Evolutionary conservation across 148 eudicot species (phyloP), one percentile per base, ranked within the genome.

Genomic region (Arbutus unedo): DNA sequence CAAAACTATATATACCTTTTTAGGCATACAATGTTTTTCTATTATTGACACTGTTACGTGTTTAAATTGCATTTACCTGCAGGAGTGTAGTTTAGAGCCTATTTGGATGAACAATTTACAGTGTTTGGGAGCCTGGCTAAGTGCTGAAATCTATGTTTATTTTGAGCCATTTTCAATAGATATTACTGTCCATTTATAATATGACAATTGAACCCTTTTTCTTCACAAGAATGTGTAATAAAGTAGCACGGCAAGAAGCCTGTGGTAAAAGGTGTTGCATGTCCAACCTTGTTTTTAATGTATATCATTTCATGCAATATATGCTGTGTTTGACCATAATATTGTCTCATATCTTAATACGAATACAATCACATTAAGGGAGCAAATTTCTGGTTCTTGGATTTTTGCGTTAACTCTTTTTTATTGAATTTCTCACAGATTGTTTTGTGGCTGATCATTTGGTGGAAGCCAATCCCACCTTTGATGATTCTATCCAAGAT

Each of bases 391-490:
- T 25, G 71, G 43, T 66, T 23, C 15, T 23, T 60, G 19, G 4
- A n/a, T 62, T 62, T 21, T 10, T 66, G 16, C 68, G 41, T 41
- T 25, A 64, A 83, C 82, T 3, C 56, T 80, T 78, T 56, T 74
- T 38, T 77, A 51, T 53, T 78, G 45, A 25, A 76, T 84, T 83
- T 54, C 75, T 86, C 75, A 23, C 94, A 96, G 98, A 88, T 92
- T 77, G 83, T 83, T 62, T 54, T 96, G 78, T 96, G 99, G 99
- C 71, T 96, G 91, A 81, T 93, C 79, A 77, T 93, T 82, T 96
- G 99, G 99, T 96, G 97, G 97, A 94, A 94, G 82, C 99, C 98
- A 43, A 83, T 90, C 78, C 93, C 71, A 51, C 84, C 86, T 68
- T 67, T 96, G 80, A 87, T 92, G 79, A 77, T 93, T 83, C 83